Evolutionary conservation across 768 basidiomycete species (phyloP), one percentile per base, ranked within the genome.

Genomic region (Tricholoma flavovirens): DNA sequence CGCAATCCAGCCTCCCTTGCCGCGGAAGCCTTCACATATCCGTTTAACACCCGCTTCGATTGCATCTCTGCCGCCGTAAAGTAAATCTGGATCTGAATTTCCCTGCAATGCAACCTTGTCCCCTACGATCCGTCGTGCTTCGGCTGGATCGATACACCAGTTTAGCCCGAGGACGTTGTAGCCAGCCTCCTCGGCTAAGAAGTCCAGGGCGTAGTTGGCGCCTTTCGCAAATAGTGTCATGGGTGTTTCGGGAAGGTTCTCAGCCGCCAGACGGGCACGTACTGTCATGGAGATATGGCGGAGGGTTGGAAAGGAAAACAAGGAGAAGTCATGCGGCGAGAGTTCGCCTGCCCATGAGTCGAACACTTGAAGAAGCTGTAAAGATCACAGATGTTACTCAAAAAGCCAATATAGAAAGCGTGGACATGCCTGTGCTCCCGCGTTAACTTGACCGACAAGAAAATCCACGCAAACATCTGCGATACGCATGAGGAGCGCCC

Each of bases 171-270:
- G 78, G 17, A 88, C 87, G 65, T 96, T 89, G 77, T 97, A 98
- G 0, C 87, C 89, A 1, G 80, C 75, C 15, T 78, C 69, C 26
- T 82, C 73, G 0, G 90, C 82, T 45, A 91, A 73, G 54, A 77
- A 66, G 5, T 72, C 65, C 45, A 95, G 77, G 4, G 87, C 81
- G 21, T 85, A 76, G 62, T 95, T 90, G 5, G 94, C 90, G 42
- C 97, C 96, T 70, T 98, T 99, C 54, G 97, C 88, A 64, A 98
- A 99, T 51, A 98, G 81, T 19, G 85, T 96, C 78, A 98, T 84
- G 45, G 96, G 91, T 0, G 87, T 82, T 14, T 66, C 60, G 2
- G 83, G 78, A 45, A 91, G 69, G 43, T 71, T 71, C 48, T 83
- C 79, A 12, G 73, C 73, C 12, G 64, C 63, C 26, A 98, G 81